A percentile compares a stretch with the other conserved stretches of the same genome.
Conservation (phyloP, 2,329 filamentous ascomycete genomes). For the Fusarium subtropicale region DNA sequence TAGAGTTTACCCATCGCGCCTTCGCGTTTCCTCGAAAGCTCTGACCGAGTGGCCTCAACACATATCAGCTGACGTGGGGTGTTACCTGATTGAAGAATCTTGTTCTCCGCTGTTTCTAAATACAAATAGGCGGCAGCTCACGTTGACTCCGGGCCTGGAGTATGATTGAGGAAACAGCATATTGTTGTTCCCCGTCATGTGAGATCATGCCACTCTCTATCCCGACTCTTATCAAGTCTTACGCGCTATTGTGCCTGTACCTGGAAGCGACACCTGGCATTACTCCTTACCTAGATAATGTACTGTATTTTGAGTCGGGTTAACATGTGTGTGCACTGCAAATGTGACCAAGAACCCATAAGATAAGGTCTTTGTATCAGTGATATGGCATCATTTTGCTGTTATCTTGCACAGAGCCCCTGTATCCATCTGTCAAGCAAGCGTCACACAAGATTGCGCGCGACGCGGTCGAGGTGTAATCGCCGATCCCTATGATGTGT, state of each 20-base stretch:
- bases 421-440: conserved; percentile 74
- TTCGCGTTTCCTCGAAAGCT: conserved; percentile 26
- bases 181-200: not conserved
- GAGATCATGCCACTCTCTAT: not conserved
- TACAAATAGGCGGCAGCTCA: conserved; percentile 1
- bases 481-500: conserved; percentile 75
- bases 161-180: not conserved
- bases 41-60: not conserved
- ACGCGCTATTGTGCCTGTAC: not conserved
- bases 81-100: not conserved
- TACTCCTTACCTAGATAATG: not conserved
- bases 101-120: not conserved
- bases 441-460: conserved; percentile 74
- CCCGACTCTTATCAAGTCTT: not conserved
- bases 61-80: conserved; percentile 25
- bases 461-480: conserved; percentile 73
- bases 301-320: not conserved
- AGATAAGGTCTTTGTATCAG: conserved; percentile 57
- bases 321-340: not conserved
- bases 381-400: conserved; percentile 65
- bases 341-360: not conserved
- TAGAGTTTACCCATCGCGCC: conserved; percentile 1
- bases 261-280: not conserved
- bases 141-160: not conserved
- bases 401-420: conserved; percentile 63